phyloP scores from a whole-genome alignment of 805 yeast genomes.

The Isabelozyma pseudorhagii region DNA sequence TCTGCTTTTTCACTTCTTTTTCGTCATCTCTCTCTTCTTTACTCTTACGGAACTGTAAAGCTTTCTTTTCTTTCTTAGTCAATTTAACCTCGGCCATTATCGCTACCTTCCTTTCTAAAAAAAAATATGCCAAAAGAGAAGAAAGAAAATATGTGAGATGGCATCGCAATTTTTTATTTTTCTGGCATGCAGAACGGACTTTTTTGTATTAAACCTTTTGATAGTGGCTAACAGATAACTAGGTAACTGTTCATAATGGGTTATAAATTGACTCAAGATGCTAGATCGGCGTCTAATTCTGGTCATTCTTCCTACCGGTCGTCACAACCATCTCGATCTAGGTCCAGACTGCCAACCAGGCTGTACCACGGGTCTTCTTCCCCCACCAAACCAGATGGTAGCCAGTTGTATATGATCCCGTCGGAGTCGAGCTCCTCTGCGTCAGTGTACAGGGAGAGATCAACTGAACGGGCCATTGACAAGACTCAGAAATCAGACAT shows the following conservation, averaged over 20 bases:
- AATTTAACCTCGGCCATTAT: slow-evolving; percentile 33
- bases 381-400: neutral
- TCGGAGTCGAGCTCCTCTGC: neutral
- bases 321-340: slow-evolving; percentile 1
- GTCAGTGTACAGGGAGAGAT: slow-evolving; percentile 13
- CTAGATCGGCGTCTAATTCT: neutral
- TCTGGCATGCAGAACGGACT: neutral
- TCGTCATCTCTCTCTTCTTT: slow-evolving; percentile 39
- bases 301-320: neutral
- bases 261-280: neutral
- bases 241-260: neutral
- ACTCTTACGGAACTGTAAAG: slow-evolving; percentile 51
- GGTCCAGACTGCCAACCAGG: slow-evolving; percentile 18
- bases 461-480: slow-evolving; percentile 12
- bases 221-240: too few relatives aligned
- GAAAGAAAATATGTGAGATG: neutral
- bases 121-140: neutral
- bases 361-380: neutral
- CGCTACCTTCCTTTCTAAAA: neutral
- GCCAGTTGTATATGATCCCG: neutral
- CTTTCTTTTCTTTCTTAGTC: slow-evolving; percentile 65
- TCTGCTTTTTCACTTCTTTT: slow-evolving; percentile 28
- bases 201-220: too few relatives aligned
- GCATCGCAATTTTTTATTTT: neutral
- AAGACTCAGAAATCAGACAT: slow-evolving; percentile 12